Evolutionary conservation across 352 stramenopile species (phyloP), one percentile per base, ranked within the genome.

Genomic region (Phytopythium cucurbitacearum): DNA sequence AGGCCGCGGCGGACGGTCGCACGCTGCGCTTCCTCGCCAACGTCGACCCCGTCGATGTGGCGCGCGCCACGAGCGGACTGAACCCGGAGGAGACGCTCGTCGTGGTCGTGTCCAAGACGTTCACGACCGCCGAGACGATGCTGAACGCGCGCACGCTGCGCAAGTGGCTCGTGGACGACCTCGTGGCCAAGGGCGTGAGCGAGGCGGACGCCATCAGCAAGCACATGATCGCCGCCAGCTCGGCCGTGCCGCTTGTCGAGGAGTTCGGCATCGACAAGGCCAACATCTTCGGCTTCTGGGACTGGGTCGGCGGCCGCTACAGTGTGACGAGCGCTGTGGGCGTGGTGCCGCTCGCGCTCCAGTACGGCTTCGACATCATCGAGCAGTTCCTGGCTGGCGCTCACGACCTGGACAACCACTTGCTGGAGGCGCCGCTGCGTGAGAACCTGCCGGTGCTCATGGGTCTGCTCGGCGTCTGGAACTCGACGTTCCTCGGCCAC

Each of bases 41-140:
- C 76, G 94, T 99, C 7, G 97, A 99, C 85, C 97, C 97, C 10
- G 93, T 99, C 1, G 96, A 99, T 67, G 91, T 98, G 12, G 89
- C 90, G 34, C 76, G 95, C 44, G 85, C 80, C 38, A 97, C 90
- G 3, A 60, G 69, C 41, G 89, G 93, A n/a, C 73, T 98, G 5
- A 83, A 99, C 77, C 89, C 96, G 0, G 96, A 98, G 67, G 87
- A 94, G 48, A 99, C 97, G 3, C 71, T 99, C 5, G 89, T 99
- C 41, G 80, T 99, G 40, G 88, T 99, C 48, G 95, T 98, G 39
- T 98, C 86, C 60, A 99, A 99, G 76, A 99, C 95, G 2, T 99
- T 99, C 69, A 99, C 96, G 10, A 99, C 97, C 6, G 94, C 96
- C 13, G 97, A 99, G 78, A 99, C 97, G 35, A 99, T 99, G 97